Evolutionary conservation across 2,329 filamentous ascomycete species (phyloP), one percentile per base, ranked within the genome.

Genomic region (Colletotrichum spinosum): DNA sequence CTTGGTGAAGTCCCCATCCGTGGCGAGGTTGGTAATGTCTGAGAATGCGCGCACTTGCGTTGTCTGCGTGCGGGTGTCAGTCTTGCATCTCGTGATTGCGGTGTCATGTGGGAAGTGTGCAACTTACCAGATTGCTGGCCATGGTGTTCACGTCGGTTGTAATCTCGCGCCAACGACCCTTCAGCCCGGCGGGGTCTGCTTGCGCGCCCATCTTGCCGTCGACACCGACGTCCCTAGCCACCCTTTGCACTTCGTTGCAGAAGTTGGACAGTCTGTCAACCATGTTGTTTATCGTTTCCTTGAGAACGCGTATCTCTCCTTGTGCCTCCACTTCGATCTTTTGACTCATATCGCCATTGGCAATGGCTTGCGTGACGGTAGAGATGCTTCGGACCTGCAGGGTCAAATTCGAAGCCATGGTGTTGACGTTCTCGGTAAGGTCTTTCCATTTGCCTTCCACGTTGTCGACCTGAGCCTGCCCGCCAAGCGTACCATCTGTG

Each of bases 281-380:
- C 95, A 97, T 97, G 88, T 97, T 95, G 77, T 97, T 97, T 82
- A 97, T 97, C 48, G 95, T 98, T 74, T 97, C 93, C 76, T 97
- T 97, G 56, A 98, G 82, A 3, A 97, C 90, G 69, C 96, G 87
- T 69, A 98, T 97, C 79, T 98, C 95, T 79, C 95, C 95, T 78
- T 95, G 94, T 58, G 95, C 95, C 72, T 97, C 92, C 8, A 98
- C 95, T 70, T 97, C 92, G 72, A 98, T 97, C 81, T 96, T 96
- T 78, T 94, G 92, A 78, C 92, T 97, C 88, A 98, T 93, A 79
- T 97, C 93, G 74, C 95, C 95, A 75, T 96, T 94, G 69, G 94
- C 94, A 78, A 97, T 97, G 70, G 94, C 94, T 78, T 97, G 94
- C 1, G 94, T 97, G 73, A 97, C 94, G 61, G 94, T 92, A 1